A percentile compares a stretch with the other conserved stretches of the same genome.
Evolutionary conservation across 2,329 filamentous ascomycete genomes (phyloP).

Genomic region (Hypocrella siamensis): DNA sequence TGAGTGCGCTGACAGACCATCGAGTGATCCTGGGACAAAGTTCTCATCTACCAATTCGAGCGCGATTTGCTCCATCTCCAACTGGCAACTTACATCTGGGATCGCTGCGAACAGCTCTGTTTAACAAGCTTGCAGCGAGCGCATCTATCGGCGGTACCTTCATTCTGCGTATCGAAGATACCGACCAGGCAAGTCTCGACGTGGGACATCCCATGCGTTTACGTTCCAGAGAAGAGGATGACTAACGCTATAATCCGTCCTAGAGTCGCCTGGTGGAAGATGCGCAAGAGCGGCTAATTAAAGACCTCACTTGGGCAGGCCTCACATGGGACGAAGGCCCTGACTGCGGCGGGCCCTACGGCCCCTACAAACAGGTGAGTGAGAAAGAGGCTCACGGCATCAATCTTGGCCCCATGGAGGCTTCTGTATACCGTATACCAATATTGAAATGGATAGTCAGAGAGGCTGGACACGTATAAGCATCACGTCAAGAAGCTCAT

Average conservation of each 20-base stretch:
- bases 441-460: constrained; percentile 40
- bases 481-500: constrained; percentile 56
- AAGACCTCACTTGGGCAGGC: constrained; percentile 78
- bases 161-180: constrained; percentile 83
- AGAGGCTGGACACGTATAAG: constrained; percentile 59
- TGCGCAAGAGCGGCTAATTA: constrained; percentile 61
- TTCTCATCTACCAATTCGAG: constrained; percentile 36
- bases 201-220: no score
- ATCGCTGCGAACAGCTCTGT: constrained; percentile 82
- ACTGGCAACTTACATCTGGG: constrained; percentile 90
- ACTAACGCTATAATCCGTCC: background rate
- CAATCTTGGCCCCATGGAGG: background rate
- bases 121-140: constrained; percentile 83
- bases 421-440: no score
- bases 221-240: no score
- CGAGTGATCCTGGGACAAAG: constrained; percentile 18
- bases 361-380: constrained; percentile 69
- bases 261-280: constrained; percentile 68
- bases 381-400: background rate
- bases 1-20: constrained; percentile 2
- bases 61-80: constrained; percentile 88
- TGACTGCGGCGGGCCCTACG: constrained; percentile 61
- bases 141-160: constrained; percentile 74
- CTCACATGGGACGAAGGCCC: constrained; percentile 92
- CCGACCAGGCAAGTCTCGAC: constrained; percentile 63